These are phyloP conservation scores for Paecilomyces dactylethromorphus DNA, from an alignment of 2,329 filamentous ascomycete species.

Conservation along the genomic window DNA sequence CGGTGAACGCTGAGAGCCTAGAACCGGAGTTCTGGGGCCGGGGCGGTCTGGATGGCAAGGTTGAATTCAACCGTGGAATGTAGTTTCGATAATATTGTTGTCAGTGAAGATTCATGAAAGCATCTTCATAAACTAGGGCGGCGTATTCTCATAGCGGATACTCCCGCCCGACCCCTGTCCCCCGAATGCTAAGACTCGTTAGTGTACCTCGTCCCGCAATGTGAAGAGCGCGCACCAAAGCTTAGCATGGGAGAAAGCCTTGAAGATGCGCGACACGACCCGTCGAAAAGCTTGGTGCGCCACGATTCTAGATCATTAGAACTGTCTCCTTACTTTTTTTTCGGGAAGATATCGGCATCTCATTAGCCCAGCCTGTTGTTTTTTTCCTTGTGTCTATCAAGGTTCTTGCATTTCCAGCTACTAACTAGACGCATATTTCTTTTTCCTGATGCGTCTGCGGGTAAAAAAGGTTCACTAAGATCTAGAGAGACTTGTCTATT, in stretches of 20 bases:
- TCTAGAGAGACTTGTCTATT: background rate
- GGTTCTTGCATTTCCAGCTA: background rate
- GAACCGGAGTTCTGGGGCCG: slow-evolving; percentile 81
- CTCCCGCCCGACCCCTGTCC: too few relatives aligned
- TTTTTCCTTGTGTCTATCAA: too few relatives aligned
- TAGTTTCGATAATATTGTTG: slow-evolving; percentile 36
- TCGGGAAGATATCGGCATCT: background rate
- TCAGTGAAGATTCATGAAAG: background rate
- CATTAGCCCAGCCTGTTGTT: background rate
- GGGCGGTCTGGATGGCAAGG: slow-evolving; percentile 71
- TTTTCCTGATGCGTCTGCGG: background rate
- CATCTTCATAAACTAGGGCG: too few relatives aligned
- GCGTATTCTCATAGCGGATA: too few relatives aligned
- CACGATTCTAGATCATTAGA: too few relatives aligned
- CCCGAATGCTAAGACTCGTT: too few relatives aligned
- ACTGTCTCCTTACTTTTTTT: background rate
- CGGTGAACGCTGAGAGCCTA: slow-evolving; percentile 65
- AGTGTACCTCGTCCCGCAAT: too few relatives aligned
- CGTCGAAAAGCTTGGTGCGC: too few relatives aligned
- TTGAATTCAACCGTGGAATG: slow-evolving; percentile 97
- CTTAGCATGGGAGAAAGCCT: too few relatives aligned
- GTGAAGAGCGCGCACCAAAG: too few relatives aligned
- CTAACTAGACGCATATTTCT: background rate
- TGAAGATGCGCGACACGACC: too few relatives aligned
- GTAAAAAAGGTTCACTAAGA: background rate